Conservation (phyloP, 306 rosid species). For the Potentilla sterilis region DNA sequence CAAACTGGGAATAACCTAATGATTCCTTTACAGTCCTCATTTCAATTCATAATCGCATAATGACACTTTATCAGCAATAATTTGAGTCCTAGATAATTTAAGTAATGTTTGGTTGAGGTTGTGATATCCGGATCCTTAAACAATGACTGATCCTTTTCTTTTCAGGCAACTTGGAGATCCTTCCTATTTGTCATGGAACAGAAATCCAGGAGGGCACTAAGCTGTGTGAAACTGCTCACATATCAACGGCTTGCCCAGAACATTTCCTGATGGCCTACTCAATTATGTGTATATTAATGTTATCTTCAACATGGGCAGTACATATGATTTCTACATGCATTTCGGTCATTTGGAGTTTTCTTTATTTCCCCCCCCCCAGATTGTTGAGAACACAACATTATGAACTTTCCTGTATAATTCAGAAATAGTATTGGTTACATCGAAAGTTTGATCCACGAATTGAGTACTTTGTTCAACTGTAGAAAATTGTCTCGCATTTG, state of each 20-base stretch:
- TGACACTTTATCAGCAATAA: neutral
- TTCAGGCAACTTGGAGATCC: conserved; percentile 95
- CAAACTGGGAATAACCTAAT: neutral
- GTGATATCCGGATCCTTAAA: neutral
- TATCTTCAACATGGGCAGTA: conserved; percentile 10
- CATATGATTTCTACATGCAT: conserved; percentile 8
- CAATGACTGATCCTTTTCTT: neutral
- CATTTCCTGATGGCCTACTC: conserved; percentile 19
- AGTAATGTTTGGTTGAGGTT: neutral
- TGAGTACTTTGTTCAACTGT: neutral
- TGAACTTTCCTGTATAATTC: conserved; percentile 34
- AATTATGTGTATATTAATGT: conserved; percentile 43
- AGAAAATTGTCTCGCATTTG: neutral
- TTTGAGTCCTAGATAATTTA: neutral
- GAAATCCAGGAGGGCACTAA: conserved; percentile 72
- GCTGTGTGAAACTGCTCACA: conserved; percentile 11
- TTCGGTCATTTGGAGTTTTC: conserved; percentile 14
- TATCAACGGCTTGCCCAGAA: conserved; percentile 7
- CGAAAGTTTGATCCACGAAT: neutral
- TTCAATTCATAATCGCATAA: neutral
- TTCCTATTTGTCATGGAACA: conserved; percentile 80
- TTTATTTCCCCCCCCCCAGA: neutral
- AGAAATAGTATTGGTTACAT: conserved; percentile 16
- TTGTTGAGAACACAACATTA: conserved; percentile 10
- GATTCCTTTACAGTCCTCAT: neutral